Evolutionary conservation across 2,329 filamentous ascomycete genomes (phyloP).

Genomic region (Hypoxylon sp.): DNA sequence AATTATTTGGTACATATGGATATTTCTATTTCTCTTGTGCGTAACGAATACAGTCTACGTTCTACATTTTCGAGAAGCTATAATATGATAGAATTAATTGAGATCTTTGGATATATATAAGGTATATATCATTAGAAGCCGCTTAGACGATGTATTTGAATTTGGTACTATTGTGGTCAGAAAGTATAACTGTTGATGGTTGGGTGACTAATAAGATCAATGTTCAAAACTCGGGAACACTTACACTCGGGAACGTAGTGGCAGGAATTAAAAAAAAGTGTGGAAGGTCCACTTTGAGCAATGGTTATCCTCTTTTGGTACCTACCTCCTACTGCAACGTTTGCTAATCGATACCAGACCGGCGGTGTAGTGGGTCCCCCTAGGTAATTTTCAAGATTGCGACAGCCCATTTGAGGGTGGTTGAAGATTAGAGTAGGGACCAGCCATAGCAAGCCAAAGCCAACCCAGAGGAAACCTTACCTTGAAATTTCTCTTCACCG

Average conservation of each 20-base stretch:
- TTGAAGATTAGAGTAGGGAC: slow-evolving; percentile 17
- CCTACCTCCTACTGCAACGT: neutral
- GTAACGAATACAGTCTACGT: neutral
- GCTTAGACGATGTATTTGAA: neutral
- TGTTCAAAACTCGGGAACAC: slow-evolving; percentile 5
- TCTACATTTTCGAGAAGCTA: neutral
- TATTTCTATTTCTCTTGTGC: neutral
- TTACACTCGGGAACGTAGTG: slow-evolving; percentile 17
- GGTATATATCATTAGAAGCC: neutral
- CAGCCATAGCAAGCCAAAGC: slow-evolving; percentile 8
- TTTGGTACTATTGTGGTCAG: neutral
- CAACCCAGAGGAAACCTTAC: neutral
- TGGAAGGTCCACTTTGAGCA: slow-evolving; percentile 8
- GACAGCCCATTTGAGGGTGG: slow-evolving; percentile 14
- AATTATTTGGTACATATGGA: neutral
- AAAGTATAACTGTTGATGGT: neutral
- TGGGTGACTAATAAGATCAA: neutral
- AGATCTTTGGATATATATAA: neutral
- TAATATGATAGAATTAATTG: neutral
- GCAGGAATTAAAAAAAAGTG: slow-evolving; percentile 1
- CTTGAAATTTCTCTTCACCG: slow-evolving; percentile 51
- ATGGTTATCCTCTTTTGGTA: slow-evolving; percentile 12
- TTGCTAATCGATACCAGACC: slow-evolving; percentile 39
- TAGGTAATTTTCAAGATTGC: slow-evolving; percentile 33
- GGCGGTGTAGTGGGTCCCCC: slow-evolving; percentile 32